These are phyloP conservation scores for Delitschia confertaspora DNA, from an alignment of 495 filamentous ascomycete genomes.

Conservation along the genomic window DNA sequence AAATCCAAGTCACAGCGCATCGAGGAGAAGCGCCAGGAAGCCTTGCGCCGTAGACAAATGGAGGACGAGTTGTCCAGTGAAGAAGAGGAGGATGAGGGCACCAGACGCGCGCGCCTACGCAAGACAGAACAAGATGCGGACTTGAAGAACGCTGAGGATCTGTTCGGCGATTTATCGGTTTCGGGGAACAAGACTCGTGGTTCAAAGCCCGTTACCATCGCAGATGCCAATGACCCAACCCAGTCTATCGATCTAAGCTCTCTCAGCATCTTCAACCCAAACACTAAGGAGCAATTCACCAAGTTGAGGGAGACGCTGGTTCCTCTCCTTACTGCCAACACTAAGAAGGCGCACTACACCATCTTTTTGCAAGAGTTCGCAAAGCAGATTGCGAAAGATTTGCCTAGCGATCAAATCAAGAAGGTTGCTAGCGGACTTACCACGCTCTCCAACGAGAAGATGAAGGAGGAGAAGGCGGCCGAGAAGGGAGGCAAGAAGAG, in stretches of 20 bases:
- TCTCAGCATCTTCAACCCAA: conserved; percentile 80
- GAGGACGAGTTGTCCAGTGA: conserved; percentile 51
- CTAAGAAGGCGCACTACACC: conserved; percentile 83
- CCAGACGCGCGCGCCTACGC: conserved; percentile 62
- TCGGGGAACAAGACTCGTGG: conserved; percentile 26
- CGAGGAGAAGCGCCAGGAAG: conserved; percentile 56
- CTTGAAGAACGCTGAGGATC: conserved; percentile 80
- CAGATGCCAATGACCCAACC: conserved; percentile 60
- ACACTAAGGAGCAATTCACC: conserved; percentile 74
- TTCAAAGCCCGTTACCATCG: conserved; percentile 54
- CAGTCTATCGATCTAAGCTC: conserved; percentile 69
- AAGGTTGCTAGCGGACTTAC: conserved; percentile 81
- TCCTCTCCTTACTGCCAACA: conserved; percentile 61
- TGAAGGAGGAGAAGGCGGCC: conserved; percentile 93
- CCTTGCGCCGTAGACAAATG: conserved; percentile 40
- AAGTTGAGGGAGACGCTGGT: conserved; percentile 62
- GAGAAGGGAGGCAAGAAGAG: conserved; percentile 95
- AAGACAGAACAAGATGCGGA: conserved; percentile 79
- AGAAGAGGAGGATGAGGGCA: conserved; percentile 59
- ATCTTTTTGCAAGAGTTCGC: conserved; percentile 85
- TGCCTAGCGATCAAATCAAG: conserved; percentile 86
- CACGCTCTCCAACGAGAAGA: conserved; percentile 88
- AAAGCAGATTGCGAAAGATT: conserved; percentile 78
- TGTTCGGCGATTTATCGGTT: conserved; percentile 74
- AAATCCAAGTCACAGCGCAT: conserved; percentile 84